phyloP scores from a whole-genome alignment of 768 basidiomycete species.

The Trametes cingulata region DNA sequence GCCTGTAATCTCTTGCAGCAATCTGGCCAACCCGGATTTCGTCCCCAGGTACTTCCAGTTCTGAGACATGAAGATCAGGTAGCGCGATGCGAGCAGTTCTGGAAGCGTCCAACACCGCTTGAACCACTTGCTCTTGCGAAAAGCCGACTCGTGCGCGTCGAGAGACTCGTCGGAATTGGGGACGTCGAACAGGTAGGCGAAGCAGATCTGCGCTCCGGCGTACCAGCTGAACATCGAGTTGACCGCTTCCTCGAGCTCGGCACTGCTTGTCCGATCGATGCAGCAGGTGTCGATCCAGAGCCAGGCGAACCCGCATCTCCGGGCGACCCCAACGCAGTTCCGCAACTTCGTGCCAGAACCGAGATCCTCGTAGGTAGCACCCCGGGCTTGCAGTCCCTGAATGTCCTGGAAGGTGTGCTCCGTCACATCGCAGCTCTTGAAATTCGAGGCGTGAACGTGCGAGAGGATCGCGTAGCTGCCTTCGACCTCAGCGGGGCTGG shows the following conservation, averaged over 20 bases:
- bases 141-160: background rate
- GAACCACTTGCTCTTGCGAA: background rate
- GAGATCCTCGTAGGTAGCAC: background rate
- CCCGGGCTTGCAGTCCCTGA: background rate
- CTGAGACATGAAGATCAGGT: background rate
- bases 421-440: background rate
- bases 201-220: background rate
- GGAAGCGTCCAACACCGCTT: background rate
- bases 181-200: background rate
- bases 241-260: background rate
- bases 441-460: background rate
- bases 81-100: background rate
- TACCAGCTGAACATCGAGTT: constrained; percentile 1
- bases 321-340: background rate
- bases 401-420: constrained; percentile 6
- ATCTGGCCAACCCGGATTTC: background rate
- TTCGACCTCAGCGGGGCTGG: background rate
- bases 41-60: background rate
- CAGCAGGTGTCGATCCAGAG: constrained; percentile 1
- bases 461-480: constrained; percentile 11
- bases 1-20: background rate
- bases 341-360: background rate
- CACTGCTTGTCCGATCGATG: constrained; percentile 1
- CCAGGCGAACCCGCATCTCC: background rate
- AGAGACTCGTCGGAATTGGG: background rate